phyloP scores from a whole-genome alignment of 2,329 filamentous ascomycete genomes.

The Sclerotinia glacialis region DNA sequence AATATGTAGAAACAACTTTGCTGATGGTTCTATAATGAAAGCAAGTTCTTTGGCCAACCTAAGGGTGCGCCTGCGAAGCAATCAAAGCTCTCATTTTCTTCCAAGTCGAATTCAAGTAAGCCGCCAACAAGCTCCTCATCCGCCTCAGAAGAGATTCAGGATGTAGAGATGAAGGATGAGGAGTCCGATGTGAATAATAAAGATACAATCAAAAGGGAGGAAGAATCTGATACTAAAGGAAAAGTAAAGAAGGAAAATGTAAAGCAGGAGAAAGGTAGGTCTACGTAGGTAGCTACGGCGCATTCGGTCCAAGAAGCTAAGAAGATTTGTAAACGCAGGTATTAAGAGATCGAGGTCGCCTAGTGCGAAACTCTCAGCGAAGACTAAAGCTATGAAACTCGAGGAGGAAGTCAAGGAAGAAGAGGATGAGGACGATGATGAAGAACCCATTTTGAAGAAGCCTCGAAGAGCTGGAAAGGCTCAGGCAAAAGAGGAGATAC shows the following conservation, averaged over 20 bases:
- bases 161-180: constrained; percentile 36
- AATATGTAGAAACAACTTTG: constrained; percentile 7
- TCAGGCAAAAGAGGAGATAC: constrained; percentile 47
- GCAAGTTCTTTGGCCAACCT: constrained; percentile 78
- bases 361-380: constrained; percentile 24
- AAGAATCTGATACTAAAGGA: constrained; percentile 15
- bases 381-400: constrained; percentile 33
- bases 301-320: constrained; percentile 1
- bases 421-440: constrained; percentile 47
- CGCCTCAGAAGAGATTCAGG: constrained; percentile 29
- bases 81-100: constrained; percentile 74
- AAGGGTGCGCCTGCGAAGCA: constrained; percentile 68
- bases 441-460: constrained; percentile 38
- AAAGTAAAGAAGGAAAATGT: constrained; percentile 21
- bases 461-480: constrained; percentile 43
- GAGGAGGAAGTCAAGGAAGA: constrained; percentile 36
- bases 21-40: constrained; percentile 43
- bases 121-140: constrained; percentile 33
- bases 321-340: constrained; percentile 22
- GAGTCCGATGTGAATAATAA: constrained; percentile 27
- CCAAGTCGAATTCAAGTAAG: constrained; percentile 46
- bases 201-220: constrained; percentile 26
- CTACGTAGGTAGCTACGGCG: not conserved
- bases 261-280: not conserved
- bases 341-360: constrained; percentile 36